Evolutionary conservation across 2,329 filamentous ascomycete species (phyloP), one percentile per base, ranked within the genome.

Genomic region (Phyllosticta capitalensis): DNA sequence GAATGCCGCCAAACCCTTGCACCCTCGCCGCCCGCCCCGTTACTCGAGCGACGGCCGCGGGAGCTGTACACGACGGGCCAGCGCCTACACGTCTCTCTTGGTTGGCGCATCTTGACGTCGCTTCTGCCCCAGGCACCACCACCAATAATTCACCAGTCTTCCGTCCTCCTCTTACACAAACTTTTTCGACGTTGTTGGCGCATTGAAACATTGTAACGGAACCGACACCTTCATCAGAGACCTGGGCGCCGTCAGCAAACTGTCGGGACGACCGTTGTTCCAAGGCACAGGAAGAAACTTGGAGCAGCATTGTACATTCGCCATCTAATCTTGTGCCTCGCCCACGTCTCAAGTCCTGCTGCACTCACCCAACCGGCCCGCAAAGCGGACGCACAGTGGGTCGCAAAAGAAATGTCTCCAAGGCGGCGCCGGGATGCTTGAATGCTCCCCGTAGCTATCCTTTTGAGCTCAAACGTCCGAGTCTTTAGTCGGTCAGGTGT

Each of bases 191-290:
- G 38, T 45, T 45, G 38, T 45, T 45, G 14, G 38, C 38, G 14
- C 38, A n/a, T n/a, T 45, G 38, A 45, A 45, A n/a, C 38, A 45
- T 45, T n/a, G 5, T 14, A 17, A 19, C 14, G 3, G 1, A n/a
- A 45, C 14, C 14, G 12, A 45, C 17, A 45, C 7, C 24, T 3
- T 26, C 24, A 26, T 26, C 24, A 26, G 24, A 26, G 24, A 26
- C 24, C 24, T 53, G 48, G 20, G 22, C 52, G 58, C 52, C 58
- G 55, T 55, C 52, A 52, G 26, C 45, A 52, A 14, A 45, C 54
- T 55, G 58, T 60, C 52, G 58, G 58, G 58, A 45, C 58, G 52
- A 49, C 58, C 58, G 58, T 60, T 60, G 58, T 55, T 60, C 58
- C 58, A 60, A 60, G 19, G 52, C 53, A 55, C 58, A 52, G 58